Conservation (phyloP, 257 asterid genomes). For the Przewalskia tangutica region DNA sequence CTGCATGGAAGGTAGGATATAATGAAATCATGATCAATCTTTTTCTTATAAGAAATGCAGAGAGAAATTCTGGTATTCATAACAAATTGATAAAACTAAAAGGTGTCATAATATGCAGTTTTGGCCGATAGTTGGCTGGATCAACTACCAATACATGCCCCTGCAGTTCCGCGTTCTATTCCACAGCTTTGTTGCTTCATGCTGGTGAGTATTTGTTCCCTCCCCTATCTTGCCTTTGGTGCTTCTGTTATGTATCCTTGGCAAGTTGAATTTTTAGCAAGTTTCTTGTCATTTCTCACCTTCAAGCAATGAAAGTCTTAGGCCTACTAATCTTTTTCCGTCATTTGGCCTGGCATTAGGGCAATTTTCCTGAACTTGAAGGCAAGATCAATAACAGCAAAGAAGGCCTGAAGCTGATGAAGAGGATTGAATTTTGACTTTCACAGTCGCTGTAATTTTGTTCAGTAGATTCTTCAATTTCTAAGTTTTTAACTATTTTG, state of each 20-base stretch:
- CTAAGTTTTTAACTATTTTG: neutral
- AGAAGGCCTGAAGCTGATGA: conserved; percentile 11
- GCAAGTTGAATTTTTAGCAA: neutral
- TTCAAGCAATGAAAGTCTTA: neutral
- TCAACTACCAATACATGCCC: conserved; percentile 34
- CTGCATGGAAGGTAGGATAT: conserved; percentile 28
- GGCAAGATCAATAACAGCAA: conserved; percentile 20
- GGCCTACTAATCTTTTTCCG: neutral
- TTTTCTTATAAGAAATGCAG: neutral
- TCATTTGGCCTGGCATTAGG: conserved; percentile 3
- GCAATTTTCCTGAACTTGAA: conserved; percentile 28
- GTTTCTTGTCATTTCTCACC: neutral
- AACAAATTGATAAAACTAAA: neutral
- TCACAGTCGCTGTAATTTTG: neutral
- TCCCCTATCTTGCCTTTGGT: neutral
- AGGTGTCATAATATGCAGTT: conserved; percentile 7
- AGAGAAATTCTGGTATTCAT: neutral
- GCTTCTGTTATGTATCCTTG: neutral
- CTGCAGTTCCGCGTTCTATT: conserved; percentile 24
- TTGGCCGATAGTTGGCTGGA: conserved; percentile 34
- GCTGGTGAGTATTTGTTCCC: conserved; percentile 14
- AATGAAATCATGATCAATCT: neutral
- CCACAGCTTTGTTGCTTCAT: conserved; percentile 27
- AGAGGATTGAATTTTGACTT: neutral
- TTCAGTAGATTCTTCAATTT: neutral